phyloP scores from a whole-genome alignment of 306 rosid species.

The Cicer yamashitae region DNA sequence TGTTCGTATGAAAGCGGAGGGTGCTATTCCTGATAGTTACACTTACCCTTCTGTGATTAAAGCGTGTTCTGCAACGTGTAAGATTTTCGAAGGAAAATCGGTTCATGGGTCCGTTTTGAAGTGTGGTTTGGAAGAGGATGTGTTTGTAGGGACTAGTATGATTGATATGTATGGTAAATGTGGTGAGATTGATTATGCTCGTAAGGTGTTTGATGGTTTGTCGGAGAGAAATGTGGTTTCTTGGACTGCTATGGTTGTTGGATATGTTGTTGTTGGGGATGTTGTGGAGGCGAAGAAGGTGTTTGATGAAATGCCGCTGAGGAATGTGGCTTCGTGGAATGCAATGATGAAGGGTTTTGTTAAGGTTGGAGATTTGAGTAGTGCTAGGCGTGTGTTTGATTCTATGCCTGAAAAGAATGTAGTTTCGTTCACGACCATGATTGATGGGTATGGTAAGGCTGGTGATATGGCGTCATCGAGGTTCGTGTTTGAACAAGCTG shows the following conservation, averaged over 20 bases:
- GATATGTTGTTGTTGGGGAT: slow-evolving; percentile 53
- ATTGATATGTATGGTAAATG: slow-evolving; percentile 75
- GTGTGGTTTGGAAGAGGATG: slow-evolving; percentile 62
- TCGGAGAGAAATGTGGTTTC: slow-evolving; percentile 56
- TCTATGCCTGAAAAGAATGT: slow-evolving; percentile 73
- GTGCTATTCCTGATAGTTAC: slow-evolving; percentile 56
- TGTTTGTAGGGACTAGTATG: slow-evolving; percentile 71
- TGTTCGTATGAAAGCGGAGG: slow-evolving; percentile 60
- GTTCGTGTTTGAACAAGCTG: slow-evolving; percentile 59
- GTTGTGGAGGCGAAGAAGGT: slow-evolving; percentile 51
- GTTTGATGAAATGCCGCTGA: slow-evolving; percentile 54
- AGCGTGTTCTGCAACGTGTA: slow-evolving; percentile 53
- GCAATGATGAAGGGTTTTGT: slow-evolving; percentile 61
- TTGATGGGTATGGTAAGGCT: slow-evolving; percentile 78
- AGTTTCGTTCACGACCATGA: slow-evolving; percentile 72
- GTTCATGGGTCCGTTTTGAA: slow-evolving; percentile 71
- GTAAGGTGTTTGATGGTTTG: slow-evolving; percentile 66
- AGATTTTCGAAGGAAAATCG: slow-evolving; percentile 51
- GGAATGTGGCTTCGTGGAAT: slow-evolving; percentile 56
- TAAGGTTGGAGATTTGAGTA: slow-evolving; percentile 59
- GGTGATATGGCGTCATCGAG: slow-evolving; percentile 76
- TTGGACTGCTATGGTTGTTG: slow-evolving; percentile 63
- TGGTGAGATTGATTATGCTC: slow-evolving; percentile 56
- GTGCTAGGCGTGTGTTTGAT: slow-evolving; percentile 64
- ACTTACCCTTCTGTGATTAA: slow-evolving; percentile 75